Evolutionary conservation across 305 asterid species (phyloP).

Genomic region (Fraxinus albicans): DNA sequence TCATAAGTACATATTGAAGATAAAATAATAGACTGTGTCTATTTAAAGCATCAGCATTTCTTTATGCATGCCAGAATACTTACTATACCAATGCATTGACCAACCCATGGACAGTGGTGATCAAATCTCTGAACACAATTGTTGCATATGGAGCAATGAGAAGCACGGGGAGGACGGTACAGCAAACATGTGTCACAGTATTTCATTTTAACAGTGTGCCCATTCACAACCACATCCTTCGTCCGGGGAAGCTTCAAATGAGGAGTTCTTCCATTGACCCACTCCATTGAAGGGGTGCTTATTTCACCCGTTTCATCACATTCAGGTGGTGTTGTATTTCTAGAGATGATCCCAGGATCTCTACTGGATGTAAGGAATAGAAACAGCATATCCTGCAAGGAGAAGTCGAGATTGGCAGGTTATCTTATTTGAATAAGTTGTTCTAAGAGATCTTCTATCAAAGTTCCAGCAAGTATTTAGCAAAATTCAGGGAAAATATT

Average conservation of each 20-base stretch:
- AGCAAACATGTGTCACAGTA: slow-evolving; percentile 80
- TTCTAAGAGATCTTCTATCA: slow-evolving; percentile 4
- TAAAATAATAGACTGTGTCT: neutral
- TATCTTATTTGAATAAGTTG: neutral
- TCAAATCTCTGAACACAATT: slow-evolving; percentile 81
- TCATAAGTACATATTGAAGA: neutral
- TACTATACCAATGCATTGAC: slow-evolving; percentile 85
- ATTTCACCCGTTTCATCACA: slow-evolving; percentile 47
- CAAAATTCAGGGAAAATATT: neutral
- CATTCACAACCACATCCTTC: slow-evolving; percentile 64
- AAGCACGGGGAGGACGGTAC: slow-evolving; percentile 87
- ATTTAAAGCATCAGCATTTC: neutral
- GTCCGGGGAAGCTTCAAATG: slow-evolving; percentile 67
- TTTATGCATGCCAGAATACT: slow-evolving; percentile 32
- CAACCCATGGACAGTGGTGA: slow-evolving; percentile 92
- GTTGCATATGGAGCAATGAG: slow-evolving; percentile 90
- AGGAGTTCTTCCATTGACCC: slow-evolving; percentile 80
- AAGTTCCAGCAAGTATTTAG: neutral
- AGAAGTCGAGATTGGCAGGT: slow-evolving; percentile 14
- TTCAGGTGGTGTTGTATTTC: slow-evolving; percentile 66
- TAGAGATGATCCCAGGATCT: slow-evolving; percentile 84
- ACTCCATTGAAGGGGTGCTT: slow-evolving; percentile 75
- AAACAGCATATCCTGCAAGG: slow-evolving; percentile 61
- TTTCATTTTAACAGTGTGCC: slow-evolving; percentile 65
- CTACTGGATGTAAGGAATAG: slow-evolving; percentile 73